Base-by-base conservation (phyloP, 305 asterid genomes). In the Euphrasia arctica region DNA sequence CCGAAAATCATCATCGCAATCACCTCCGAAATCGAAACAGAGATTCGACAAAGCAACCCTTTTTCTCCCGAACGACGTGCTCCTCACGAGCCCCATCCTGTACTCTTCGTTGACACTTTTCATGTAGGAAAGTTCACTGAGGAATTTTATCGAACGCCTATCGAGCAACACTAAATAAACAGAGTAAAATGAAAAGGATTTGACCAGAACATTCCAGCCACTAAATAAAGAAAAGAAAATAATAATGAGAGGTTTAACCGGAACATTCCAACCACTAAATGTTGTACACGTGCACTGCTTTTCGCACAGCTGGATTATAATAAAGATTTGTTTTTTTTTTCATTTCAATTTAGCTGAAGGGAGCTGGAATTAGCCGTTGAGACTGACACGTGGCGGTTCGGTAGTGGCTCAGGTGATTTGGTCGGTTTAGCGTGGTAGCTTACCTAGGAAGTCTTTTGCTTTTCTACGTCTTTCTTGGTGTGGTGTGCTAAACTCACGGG, bases 61-160 rank as follows among this genome's bases (percentile, higher is more conserved):
- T 78, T 90, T 90, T 62, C 97, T 74, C 70, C 94, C 95, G 73
- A 90, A 87, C 31, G 92, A 89, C 2, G 78, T 74, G 62, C 83
- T 83, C 61, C 95, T 82, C 65, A 75, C 88, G 60, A 86, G 29
- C 29, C 80, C 83, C 63, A 76, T 56, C n/a, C 81, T 88, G 31
- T 73, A 77, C 18, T 63, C 82, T 48, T 27, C 79, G n/a, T 49
- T 29, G 41, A 15, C 72, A 60, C 68, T 54, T 7, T 7, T 60
- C 36, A 43, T 18, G 12, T 4, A 9, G 50, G 29, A 49, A 28
- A 28, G 7, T 62, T 47, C 34, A 2, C 43, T 9, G 34, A 29
- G 14, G 51, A 50, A 13, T 12, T 14, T 51, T 18, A 8, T 15
- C 12, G 54, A 74, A 50, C 66, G 75, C 75, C 65, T 64, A 78